phyloP scores from a whole-genome alignment of 208 protist species.

The Giardia muris region DNA sequence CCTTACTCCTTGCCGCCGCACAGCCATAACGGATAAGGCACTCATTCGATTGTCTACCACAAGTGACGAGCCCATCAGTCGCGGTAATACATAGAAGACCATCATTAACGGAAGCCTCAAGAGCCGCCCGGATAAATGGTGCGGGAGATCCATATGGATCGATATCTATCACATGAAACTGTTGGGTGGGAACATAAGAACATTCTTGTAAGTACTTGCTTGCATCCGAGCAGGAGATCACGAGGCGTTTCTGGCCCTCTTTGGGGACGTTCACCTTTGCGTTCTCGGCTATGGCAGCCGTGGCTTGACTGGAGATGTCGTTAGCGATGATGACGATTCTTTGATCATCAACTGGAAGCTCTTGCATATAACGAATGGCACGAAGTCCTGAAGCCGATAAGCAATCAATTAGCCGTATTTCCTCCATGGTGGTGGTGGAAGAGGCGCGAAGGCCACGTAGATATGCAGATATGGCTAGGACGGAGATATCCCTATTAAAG shows the following conservation, averaged over 20 bases:
- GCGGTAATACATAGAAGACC: slow-evolving; percentile 31
- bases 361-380: slow-evolving; percentile 29
- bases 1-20: neutral
- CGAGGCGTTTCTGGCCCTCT: neutral
- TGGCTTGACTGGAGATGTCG: slow-evolving; percentile 31
- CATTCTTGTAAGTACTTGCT: neutral
- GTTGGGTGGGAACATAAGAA: neutral
- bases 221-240: slow-evolving; percentile 21
- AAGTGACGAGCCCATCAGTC: slow-evolving; percentile 28
- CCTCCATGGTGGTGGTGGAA: neutral
- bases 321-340: slow-evolving; percentile 25
- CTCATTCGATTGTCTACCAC: neutral
- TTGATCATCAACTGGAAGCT: slow-evolving; percentile 6
- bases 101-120: slow-evolving; percentile 21
- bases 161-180: slow-evolving; percentile 37
- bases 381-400: slow-evolving; percentile 37
- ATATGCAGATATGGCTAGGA: slow-evolving; percentile 8
- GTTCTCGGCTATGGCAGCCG: neutral
- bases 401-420: slow-evolving; percentile 26
- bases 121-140: slow-evolving; percentile 26
- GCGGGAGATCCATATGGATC: slow-evolving; percentile 36
- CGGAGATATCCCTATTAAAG: slow-evolving; percentile 36
- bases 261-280: neutral
- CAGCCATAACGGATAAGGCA: slow-evolving; percentile 26
- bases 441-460: neutral